These are phyloP conservation scores for Ceratocystis harringtonii DNA, from an alignment of 2,329 filamentous ascomycete species.

Conservation along the genomic window DNA sequence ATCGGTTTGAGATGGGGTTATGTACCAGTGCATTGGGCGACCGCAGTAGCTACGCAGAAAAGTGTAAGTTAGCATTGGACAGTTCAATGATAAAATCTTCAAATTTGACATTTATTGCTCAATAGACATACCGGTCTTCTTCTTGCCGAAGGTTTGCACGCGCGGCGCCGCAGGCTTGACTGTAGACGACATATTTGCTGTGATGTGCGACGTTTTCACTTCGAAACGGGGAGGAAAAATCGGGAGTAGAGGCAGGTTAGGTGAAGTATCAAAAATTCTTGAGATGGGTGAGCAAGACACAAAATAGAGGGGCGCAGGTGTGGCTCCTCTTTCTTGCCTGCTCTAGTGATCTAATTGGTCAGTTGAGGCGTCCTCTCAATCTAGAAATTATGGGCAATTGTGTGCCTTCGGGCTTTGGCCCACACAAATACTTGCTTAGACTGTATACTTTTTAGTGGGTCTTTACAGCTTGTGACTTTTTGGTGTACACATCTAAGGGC, in stretches of 20 bases:
- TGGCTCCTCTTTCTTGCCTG: conserved; percentile 16
- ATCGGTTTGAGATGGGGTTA: conserved; percentile 10
- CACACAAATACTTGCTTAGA: conserved; percentile 8
- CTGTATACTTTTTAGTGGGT: conserved; percentile 9
- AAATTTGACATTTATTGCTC: neutral
- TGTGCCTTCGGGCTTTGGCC: conserved; percentile 17
- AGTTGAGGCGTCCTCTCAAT: conserved; percentile 6
- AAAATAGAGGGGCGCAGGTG: conserved; percentile 16
- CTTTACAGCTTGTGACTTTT: conserved; percentile 4
- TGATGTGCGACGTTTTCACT: conserved; percentile 19
- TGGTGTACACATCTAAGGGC: conserved; percentile 10
- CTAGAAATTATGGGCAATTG: conserved; percentile 15
- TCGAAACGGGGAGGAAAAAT: conserved; percentile 18
- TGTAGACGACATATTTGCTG: conserved; percentile 57
- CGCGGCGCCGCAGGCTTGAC: conserved; percentile 34
- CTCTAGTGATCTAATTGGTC: conserved; percentile 14
- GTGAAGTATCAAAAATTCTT: conserved; percentile 18
- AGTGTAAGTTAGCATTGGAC: neutral
- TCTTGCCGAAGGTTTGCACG: conserved; percentile 99
- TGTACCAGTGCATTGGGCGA: conserved; percentile 72
- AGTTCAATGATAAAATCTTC: neutral
- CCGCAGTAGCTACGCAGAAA: conserved; percentile 44
- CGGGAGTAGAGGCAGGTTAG: conserved; percentile 17
- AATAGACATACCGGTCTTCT: conserved; percentile 49
- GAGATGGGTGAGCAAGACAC: conserved; percentile 15